Conservation (phyloP, 495 filamentous ascomycete species). For the Penicillium canariense region DNA sequence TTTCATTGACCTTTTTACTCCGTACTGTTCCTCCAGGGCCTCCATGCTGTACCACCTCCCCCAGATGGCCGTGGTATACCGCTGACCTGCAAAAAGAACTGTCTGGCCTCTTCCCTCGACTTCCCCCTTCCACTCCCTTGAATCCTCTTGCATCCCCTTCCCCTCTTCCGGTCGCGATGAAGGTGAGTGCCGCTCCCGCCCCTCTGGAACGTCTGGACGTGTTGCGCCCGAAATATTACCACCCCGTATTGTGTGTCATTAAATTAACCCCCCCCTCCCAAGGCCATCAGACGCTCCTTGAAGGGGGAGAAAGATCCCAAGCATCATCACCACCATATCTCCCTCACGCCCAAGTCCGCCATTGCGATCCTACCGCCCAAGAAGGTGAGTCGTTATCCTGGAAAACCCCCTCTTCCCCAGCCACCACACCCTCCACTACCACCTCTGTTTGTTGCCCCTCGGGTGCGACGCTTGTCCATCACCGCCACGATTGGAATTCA, state of each 20-base stretch:
- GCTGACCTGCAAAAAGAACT: neutral
- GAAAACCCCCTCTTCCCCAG: constrained; percentile 13
- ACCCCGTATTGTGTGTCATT: constrained; percentile 11
- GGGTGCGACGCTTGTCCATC: neutral
- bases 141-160: neutral
- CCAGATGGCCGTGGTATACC: neutral
- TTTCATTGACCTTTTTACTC: neutral
- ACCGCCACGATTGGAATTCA: neutral
- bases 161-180: constrained; percentile 21
- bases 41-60: neutral
- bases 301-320: constrained; percentile 78
- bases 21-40: neutral
- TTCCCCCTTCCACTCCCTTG: neutral
- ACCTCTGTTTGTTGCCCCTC: constrained; percentile 10
- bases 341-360: constrained; percentile 89
- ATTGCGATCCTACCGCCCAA: constrained; percentile 94
- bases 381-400: constrained; percentile 61
- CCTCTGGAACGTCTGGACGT: constrained; percentile 1
- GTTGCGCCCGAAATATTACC: constrained; percentile 12
- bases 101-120: neutral
- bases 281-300: constrained; percentile 83
- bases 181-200: constrained; percentile 17
- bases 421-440: neutral
- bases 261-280: constrained; percentile 11
- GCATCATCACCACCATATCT: constrained; percentile 75